These are phyloP conservation scores for Neocallimastix lanati DNA, from an alignment of 192 early-diverging fungal genomes.

Conservation along the genomic window DNA sequence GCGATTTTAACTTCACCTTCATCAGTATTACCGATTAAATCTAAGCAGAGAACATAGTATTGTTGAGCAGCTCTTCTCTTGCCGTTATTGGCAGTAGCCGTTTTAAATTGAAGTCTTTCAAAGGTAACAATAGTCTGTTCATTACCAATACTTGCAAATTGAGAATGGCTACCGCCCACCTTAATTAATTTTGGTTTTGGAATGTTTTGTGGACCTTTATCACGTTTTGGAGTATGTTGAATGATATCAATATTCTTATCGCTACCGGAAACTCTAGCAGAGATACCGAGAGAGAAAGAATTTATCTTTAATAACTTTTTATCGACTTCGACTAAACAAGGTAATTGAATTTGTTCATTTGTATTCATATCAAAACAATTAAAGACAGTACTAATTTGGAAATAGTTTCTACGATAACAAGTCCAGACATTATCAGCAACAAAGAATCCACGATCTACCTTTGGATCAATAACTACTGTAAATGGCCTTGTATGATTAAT, in stretches of 20 bases:
- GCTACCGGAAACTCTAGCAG: slow-evolving; percentile 49
- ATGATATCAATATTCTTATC: slow-evolving; percentile 64
- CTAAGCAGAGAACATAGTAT: slow-evolving; percentile 69
- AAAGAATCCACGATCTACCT: slow-evolving; percentile 86
- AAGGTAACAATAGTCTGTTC: slow-evolving; percentile 38
- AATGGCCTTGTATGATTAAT: neutral
- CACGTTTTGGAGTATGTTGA: slow-evolving; percentile 78
- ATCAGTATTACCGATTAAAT: slow-evolving; percentile 55
- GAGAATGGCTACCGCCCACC: neutral
- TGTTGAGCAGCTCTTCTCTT: slow-evolving; percentile 86
- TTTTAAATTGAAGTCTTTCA: slow-evolving; percentile 92
- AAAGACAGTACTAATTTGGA: slow-evolving; percentile 59
- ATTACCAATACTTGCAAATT: neutral
- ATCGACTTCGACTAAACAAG: slow-evolving; percentile 47
- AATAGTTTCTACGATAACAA: slow-evolving; percentile 89
- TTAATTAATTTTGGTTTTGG: slow-evolving; percentile 3
- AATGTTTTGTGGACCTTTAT: slow-evolving; percentile 59
- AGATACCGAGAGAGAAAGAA: slow-evolving; percentile 57
- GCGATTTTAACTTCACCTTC: slow-evolving; percentile 42
- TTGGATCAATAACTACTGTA: slow-evolving; percentile 24
- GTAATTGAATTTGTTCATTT: slow-evolving; percentile 12
- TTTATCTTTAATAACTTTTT: slow-evolving; percentile 24
- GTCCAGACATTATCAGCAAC: slow-evolving; percentile 78
- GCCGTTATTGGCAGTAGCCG: slow-evolving; percentile 87
- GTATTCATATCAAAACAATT: slow-evolving; percentile 16